Conservation (phyloP, 345 rosid genomes). For the Linum tenue region DNA sequence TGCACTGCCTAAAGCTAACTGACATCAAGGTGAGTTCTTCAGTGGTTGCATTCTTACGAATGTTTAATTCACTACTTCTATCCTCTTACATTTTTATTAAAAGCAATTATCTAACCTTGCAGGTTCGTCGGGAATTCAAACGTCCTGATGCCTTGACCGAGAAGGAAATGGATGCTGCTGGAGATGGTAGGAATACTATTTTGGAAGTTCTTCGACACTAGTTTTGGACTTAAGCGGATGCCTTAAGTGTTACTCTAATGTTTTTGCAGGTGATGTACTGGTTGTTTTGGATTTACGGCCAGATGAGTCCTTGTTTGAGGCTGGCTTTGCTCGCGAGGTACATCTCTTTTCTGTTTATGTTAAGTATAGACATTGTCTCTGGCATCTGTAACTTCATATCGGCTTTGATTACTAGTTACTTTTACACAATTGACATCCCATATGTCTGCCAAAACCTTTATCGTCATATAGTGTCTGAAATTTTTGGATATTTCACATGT, state of each 20-base stretch:
- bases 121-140: conserved; percentile 84
- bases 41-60: not conserved
- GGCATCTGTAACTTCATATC: not conserved
- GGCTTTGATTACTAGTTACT: not conserved
- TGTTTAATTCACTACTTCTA: not conserved
- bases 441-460: not conserved
- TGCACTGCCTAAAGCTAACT: conserved; percentile 48
- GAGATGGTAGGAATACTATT: conserved; percentile 55
- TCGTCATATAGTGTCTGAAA: not conserved
- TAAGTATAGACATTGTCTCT: not conserved
- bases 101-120: conserved; percentile 4
- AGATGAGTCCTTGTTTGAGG: conserved; percentile 81
- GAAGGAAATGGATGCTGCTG: conserved; percentile 80
- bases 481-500: not conserved
- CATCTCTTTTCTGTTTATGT: not conserved
- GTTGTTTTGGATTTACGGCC: conserved; percentile 76
- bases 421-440: not conserved
- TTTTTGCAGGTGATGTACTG: conserved; percentile 78
- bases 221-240: not conserved
- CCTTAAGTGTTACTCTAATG: conserved; percentile 5
- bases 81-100: not conserved
- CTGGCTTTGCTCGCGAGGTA: conserved; percentile 97
- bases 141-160: conserved; percentile 72
- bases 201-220: not conserved
- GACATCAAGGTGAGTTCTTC: conserved; percentile 67